Evolutionary conservation across 768 basidiomycete species (phyloP).

Genomic region (Grammothele lineata): DNA sequence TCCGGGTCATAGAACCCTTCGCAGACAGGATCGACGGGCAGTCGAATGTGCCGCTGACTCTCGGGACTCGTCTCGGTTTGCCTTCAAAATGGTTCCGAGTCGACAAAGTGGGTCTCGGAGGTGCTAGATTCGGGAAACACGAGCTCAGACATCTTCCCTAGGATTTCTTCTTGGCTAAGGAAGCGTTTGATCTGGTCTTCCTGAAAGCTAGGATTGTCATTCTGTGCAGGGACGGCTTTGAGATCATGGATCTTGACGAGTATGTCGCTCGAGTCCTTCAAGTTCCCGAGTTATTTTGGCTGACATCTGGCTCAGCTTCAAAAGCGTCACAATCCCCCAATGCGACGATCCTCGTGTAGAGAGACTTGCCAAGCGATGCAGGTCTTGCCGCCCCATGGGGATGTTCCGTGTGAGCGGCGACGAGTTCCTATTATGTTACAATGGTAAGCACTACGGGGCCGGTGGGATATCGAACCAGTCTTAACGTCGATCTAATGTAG

Average conservation of each 20-base stretch:
- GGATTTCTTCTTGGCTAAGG: slow-evolving; percentile 91
- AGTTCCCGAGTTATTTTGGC: background rate
- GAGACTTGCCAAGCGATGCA: slow-evolving; percentile 74
- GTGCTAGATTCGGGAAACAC: too few species aligned
- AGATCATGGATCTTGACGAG: slow-evolving; percentile 96
- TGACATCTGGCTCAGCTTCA: slow-evolving; percentile 49
- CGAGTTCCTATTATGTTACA: slow-evolving; percentile 87
- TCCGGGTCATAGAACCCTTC: slow-evolving; percentile 96
- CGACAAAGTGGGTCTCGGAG: slow-evolving; percentile 54
- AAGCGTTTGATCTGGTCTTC: slow-evolving; percentile 89
- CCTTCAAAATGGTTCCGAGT: slow-evolving; percentile 93
- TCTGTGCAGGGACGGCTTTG: slow-evolving; percentile 90
- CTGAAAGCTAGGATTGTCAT: slow-evolving; percentile 92
- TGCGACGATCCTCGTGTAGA: slow-evolving; percentile 65
- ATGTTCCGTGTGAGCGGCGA: slow-evolving; percentile 88
- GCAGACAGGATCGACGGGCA: slow-evolving; percentile 81
- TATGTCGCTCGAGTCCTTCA: slow-evolving; percentile 37
- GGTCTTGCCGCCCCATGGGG: slow-evolving; percentile 76
- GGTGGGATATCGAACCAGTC: too few species aligned
- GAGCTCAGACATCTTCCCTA: slow-evolving; percentile 12
- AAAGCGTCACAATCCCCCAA: slow-evolving; percentile 85
- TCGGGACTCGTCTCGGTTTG: slow-evolving; percentile 72
- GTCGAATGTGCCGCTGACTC: slow-evolving; percentile 62
- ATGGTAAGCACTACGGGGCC: slow-evolving; percentile 46
- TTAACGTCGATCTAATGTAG: slow-evolving; percentile 35